Base-by-base conservation (phyloP, 23 red algal genomes). In the Gracilaria gracilis region DNA sequence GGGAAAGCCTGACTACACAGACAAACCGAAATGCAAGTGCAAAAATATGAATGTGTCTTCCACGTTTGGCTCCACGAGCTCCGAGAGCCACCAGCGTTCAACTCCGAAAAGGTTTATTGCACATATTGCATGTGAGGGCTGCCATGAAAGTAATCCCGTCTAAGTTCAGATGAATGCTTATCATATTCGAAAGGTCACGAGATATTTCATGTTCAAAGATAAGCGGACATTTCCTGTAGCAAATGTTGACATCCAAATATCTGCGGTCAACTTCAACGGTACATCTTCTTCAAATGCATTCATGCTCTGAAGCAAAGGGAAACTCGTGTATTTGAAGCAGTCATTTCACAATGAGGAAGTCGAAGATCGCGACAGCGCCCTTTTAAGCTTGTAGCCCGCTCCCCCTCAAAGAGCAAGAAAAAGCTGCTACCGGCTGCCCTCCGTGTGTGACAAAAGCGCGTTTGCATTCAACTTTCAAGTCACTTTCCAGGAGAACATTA, bases 181-280 rank as follows among this genome's bases (percentile, higher is more conserved):
- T 69, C 7, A 69, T 69, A 36, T 37, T 69, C 31, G 39, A 77
- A 77, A 51, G 72, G 72, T 49, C 72, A 77, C 72, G 72, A 77
- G 38, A 51, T 51, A 77, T 77, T 77, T 77, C 72, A 77, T 77
- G 72, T 77, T 77, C 42, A 77, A 51, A 46, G 38, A 51, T 51
- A n/a, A 77, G 72, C 46, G 72, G 72, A 15, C 42, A 46, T 49
- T 77, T 15, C n/a, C 72, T 77, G 21, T 13, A 49, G 31, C 72
- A 29, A 31, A 27, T 50, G 42, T 50, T 51, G 42, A 15, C 40
- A 51, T 69, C 38, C 46, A 51, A 77, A 51, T 51, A 49, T 51
- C 38, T 50, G 31, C 46, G 72, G 40, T 31, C 40, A 50, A 50
- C 72, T 77, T 50, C 21, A 77, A 46, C 72, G 40, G 72, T 50